These are phyloP conservation scores for Neurospora sp. DNA, from an alignment of 495 filamentous ascomycete species.

Conservation along the genomic window DNA sequence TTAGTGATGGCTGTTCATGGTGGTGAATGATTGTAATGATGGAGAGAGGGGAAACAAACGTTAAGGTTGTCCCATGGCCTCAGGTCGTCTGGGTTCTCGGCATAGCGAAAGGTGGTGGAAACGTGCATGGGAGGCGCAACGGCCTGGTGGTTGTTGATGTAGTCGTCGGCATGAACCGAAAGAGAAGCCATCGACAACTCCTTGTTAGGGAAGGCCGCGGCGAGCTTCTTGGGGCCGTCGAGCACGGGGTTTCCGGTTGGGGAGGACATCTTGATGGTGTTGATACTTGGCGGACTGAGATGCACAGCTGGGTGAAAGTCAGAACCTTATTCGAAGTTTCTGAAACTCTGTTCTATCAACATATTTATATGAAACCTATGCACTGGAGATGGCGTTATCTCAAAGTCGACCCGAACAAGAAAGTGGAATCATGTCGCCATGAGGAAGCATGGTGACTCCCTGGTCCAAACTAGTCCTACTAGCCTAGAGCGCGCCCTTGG, in stretches of 20 bases:
- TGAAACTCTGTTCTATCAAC: background rate
- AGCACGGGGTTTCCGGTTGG: background rate
- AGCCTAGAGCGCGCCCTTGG: background rate
- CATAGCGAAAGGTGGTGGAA: conserved; percentile 81
- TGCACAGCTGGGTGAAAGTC: background rate
- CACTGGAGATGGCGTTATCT: background rate
- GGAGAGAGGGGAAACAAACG: conserved; percentile 19
- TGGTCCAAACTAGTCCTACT: background rate
- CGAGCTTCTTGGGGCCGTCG: conserved; percentile 16
- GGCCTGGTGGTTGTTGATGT: conserved; percentile 56
- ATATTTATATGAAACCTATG: background rate
- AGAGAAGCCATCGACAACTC: conserved; percentile 51
- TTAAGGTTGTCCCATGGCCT: conserved; percentile 34
- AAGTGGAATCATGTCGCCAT: background rate
- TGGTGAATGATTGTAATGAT: too few relatives aligned
- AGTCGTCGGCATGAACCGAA: conserved; percentile 81
- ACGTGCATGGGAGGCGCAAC: conserved; percentile 81
- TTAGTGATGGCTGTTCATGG: background rate
- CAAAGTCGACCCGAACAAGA: background rate
- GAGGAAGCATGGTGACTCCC: background rate
- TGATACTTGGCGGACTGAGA: background rate
- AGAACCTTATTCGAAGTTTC: background rate
- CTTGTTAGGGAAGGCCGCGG: conserved; percentile 13
- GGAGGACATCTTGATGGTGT: background rate
- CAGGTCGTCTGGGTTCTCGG: conserved; percentile 53